Evolutionary conservation across 208 protist species (phyloP), one percentile per base, ranked within the genome.

Genomic region (Naegleria gruberi): DNA sequence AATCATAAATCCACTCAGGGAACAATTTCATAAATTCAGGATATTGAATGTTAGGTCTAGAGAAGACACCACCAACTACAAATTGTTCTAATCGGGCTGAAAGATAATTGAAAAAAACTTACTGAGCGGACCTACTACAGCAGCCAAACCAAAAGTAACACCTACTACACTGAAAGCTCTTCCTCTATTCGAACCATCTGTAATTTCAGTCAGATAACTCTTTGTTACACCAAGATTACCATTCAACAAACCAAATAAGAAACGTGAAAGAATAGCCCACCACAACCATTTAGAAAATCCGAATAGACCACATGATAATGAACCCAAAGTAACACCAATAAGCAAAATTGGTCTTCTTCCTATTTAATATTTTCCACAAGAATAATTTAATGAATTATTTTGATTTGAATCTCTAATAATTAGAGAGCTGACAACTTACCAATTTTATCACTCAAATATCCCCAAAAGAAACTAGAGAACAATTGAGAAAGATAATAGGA

Each of bases 241-340:
- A 65, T 88, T 88, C 44, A 88, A 65, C 12, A 65, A 55, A 88
- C 84, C 84, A 65, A 88, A 88, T 19, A 88, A 42, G 4, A 40
- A 34, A 8, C 84, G 6, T 8, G 84, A 37, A 40, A 47, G 6
- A 65, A 88, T 65, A 41, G 84, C 84, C 84, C 43, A 88, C 30
- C 37, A 88, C 3, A 88, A 30, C 7, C 8, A 65, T 65, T 40
- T 88, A 4, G 45, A 65, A 65, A 88, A 65, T 23, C 84, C 84
- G 42, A 88, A 88, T 42, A 88, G 43, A 26, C 46, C 41, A 43
- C 65, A 30, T 7, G 65, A 30, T 6, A 77, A n/a, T 6, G 65
- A 30, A 37, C 65, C 65, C 10, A 77, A n/a, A 8, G 30, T 77
- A 7, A 37, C 30, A 37, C 65, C 65, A 37, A 77, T 77, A 37